Conservation (phyloP, 2,329 filamentous ascomycete species). For the Talaromyces funiculosus region DNA sequence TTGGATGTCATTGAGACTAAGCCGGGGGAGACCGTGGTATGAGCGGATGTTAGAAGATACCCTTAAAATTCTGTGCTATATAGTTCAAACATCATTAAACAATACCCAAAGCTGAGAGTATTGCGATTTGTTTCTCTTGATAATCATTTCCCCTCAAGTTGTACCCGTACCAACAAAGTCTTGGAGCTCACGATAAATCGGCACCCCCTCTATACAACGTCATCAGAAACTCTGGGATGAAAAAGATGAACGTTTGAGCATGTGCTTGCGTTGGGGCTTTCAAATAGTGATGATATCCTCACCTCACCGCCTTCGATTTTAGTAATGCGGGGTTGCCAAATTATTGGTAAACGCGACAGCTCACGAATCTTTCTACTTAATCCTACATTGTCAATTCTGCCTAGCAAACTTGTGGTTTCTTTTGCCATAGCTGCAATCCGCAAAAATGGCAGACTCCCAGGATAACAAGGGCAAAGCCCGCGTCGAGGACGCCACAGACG, state of each 20-base stretch:
- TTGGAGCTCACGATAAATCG: not conserved
- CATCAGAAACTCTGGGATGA: too few species aligned
- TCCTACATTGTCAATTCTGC: not conserved
- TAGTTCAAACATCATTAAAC: not conserved
- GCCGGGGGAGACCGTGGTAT: conserved; percentile 13
- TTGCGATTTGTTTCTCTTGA: too few species aligned
- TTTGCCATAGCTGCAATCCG: conserved; percentile 6
- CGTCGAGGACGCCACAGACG: conserved; percentile 14
- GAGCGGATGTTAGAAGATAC: not conserved
- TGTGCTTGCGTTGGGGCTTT: not conserved
- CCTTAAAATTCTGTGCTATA: not conserved
- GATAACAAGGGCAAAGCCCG: conserved; percentile 29
- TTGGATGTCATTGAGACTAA: conserved; percentile 63
- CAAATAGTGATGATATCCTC: not conserved
- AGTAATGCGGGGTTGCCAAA: conserved; percentile 8
- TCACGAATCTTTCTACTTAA: not conserved
- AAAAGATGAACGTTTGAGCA: not conserved
- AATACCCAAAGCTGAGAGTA: too few species aligned
- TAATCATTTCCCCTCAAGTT: not conserved
- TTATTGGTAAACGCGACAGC: not conserved
- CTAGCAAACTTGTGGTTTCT: not conserved
- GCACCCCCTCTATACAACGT: not conserved
- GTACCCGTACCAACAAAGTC: not conserved
- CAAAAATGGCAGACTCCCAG: conserved; percentile 31
- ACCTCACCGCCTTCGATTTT: conserved; percentile 9